Conservation (phyloP, 352 stramenopile genomes). For the Aphanomyces euteiches region DNA sequence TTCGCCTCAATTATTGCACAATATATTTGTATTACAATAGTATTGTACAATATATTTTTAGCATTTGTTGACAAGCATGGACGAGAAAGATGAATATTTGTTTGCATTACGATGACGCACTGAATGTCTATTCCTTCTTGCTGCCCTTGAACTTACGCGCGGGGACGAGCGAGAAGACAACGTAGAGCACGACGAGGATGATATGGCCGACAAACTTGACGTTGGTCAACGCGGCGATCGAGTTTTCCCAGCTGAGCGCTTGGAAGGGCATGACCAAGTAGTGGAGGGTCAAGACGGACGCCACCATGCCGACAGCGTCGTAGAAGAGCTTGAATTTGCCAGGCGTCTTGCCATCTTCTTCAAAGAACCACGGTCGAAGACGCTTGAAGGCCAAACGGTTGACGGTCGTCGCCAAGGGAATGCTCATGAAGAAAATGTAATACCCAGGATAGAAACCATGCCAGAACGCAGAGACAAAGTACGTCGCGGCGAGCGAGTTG, state of each 20-base stretch:
- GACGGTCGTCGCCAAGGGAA: constrained; percentile 62
- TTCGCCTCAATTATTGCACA: too few relatives aligned
- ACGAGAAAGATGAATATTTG: too few relatives aligned
- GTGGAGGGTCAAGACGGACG: constrained; percentile 52
- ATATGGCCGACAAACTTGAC: constrained; percentile 71
- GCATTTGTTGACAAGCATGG: too few relatives aligned
- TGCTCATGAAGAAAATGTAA: constrained; percentile 93
- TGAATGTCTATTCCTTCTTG: constrained; percentile 1
- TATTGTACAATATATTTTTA: too few relatives aligned
- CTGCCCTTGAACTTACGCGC: constrained; percentile 39
- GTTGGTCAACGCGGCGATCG: constrained; percentile 57
- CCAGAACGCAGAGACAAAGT: constrained; percentile 93
- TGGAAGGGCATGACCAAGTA: constrained; percentile 74
- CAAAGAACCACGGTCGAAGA: constrained; percentile 62
- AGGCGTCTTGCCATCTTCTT: constrained; percentile 49
- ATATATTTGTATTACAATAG: too few relatives aligned
- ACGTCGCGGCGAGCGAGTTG: constrained; percentile 88
- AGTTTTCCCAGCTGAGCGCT: constrained; percentile 68
- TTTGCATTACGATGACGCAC: neutral
- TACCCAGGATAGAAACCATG: constrained; percentile 97
- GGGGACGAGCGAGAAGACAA: constrained; percentile 64
- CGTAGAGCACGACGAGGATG: constrained; percentile 54
- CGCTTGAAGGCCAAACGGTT: constrained; percentile 62
- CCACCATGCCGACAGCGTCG: constrained; percentile 48
- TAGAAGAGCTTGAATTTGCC: constrained; percentile 54